These are phyloP conservation scores for Entoloma clypeatum DNA, from an alignment of 1,284 basidiomycete species.

Conservation along the genomic window DNA sequence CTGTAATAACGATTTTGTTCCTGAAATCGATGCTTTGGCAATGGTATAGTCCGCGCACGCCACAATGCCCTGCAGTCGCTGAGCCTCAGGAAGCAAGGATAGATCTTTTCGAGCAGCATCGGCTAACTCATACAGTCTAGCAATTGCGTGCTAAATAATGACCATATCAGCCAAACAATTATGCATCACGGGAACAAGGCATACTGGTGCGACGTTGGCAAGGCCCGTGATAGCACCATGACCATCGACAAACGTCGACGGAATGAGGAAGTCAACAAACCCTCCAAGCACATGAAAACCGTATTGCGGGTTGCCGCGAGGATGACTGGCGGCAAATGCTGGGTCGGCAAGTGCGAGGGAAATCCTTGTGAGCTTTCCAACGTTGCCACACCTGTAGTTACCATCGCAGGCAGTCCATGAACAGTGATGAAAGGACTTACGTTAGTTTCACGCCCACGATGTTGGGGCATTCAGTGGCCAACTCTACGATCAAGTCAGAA, in stretches of 20 bases:
- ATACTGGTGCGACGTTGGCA: slow-evolving; percentile 73
- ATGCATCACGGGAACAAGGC: slow-evolving; percentile 23
- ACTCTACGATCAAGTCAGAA: slow-evolving; percentile 78
- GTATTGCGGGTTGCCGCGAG: slow-evolving; percentile 59
- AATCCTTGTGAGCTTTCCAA: slow-evolving; percentile 87
- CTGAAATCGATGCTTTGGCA: slow-evolving; percentile 73
- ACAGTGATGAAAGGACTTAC: slow-evolving; percentile 39
- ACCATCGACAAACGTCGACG: slow-evolving; percentile 63
- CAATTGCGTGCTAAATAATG: slow-evolving; percentile 48
- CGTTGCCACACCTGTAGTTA: slow-evolving; percentile 70
- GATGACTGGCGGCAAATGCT: slow-evolving; percentile 53
- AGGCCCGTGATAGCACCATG: slow-evolving; percentile 84
- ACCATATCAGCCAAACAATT: slow-evolving; percentile 8
- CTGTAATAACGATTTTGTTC: slow-evolving; percentile 78
- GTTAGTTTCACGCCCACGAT: slow-evolving; percentile 85
- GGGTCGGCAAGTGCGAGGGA: slow-evolving; percentile 62
- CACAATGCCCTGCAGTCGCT: slow-evolving; percentile 73
- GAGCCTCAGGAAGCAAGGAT: slow-evolving; percentile 65
- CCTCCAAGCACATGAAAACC: slow-evolving; percentile 80
- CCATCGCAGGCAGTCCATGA: not conserved
- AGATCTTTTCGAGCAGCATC: slow-evolving; percentile 50
- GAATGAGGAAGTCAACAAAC: slow-evolving; percentile 73
- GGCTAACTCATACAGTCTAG: slow-evolving; percentile 61
- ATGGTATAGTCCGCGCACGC: slow-evolving; percentile 80
- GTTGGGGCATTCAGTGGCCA: slow-evolving; percentile 71